Conservation (phyloP, 805 yeast genomes). For the Myxozyma vanderwaltii region DNA sequence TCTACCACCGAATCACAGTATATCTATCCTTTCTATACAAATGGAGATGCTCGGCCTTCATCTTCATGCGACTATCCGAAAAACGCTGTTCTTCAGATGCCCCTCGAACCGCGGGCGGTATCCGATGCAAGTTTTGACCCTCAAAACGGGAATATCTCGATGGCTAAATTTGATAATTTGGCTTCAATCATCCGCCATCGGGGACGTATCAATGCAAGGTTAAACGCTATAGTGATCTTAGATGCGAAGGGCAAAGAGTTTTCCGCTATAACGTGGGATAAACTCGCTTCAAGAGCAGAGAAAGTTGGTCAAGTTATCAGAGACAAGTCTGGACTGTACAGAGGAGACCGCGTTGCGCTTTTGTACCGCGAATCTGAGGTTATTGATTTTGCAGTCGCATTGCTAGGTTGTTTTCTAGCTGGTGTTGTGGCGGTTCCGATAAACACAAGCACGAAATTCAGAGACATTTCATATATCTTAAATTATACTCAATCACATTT, state of each 20-base stretch:
- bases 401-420: constrained; percentile 89
- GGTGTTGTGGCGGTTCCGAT: constrained; percentile 95
- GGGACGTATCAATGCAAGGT: constrained; percentile 64
- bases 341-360: constrained; percentile 81
- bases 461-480: constrained; percentile 72
- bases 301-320: constrained; percentile 82
- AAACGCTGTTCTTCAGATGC: constrained; percentile 49
- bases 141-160: constrained; percentile 36
- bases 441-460: constrained; percentile 61
- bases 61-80: constrained; percentile 9
- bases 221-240: constrained; percentile 69
- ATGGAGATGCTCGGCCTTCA: constrained; percentile 10
- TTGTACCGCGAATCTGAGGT: constrained; percentile 83
- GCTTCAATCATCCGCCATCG: constrained; percentile 74
- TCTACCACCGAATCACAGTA: not conserved
- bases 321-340: constrained; percentile 69
- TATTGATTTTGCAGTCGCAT: constrained; percentile 79
- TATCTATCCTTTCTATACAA: not conserved
- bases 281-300: constrained; percentile 76
- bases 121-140: constrained; percentile 46
- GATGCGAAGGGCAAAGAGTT: constrained; percentile 83
- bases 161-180: constrained; percentile 56
- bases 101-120: constrained; percentile 63
- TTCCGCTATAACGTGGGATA: constrained; percentile 82
- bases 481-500: constrained; percentile 73